Conservation (phyloP, 192 early-diverging fungal genomes). For the Backusella psychrophila region DNA sequence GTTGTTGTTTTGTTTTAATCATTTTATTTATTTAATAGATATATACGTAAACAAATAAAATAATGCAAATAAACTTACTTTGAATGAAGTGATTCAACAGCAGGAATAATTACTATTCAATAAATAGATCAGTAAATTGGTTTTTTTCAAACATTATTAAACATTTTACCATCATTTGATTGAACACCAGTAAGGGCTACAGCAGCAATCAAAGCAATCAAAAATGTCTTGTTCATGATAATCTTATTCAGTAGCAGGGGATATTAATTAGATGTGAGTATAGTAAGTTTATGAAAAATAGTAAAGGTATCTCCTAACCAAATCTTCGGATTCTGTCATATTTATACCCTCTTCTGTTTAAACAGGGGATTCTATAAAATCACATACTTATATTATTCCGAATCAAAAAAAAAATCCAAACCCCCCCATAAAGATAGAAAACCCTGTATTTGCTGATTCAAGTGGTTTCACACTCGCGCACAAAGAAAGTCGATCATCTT, state of each 20-base stretch:
- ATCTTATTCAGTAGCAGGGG: no score
- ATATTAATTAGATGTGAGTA: no score
- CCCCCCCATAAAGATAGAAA: neutral
- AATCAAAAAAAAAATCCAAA: neutral
- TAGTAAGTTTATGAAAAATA: no score
- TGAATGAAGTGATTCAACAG: neutral
- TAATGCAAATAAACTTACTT: neutral
- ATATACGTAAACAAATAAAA: neutral
- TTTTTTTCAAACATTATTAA: no score
- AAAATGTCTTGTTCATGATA: neutral
- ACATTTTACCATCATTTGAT: neutral
- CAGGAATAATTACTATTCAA: neutral
- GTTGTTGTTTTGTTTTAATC: neutral
- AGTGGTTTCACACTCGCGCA: neutral
- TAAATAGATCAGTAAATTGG: neutral
- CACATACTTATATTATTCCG: neutral
- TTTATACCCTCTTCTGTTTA: neutral
- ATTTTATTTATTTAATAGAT: neutral
- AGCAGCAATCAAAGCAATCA: neutral
- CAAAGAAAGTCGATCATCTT: neutral
- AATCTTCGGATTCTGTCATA: neutral
- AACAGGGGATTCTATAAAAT: neutral
- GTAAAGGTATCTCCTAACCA: neutral
- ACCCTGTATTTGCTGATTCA: neutral
- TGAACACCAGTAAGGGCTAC: neutral